These are phyloP conservation scores for Saccharomyces hybrid DNA, from an alignment of 1,139 yeast genomes.

Conservation along the genomic window DNA sequence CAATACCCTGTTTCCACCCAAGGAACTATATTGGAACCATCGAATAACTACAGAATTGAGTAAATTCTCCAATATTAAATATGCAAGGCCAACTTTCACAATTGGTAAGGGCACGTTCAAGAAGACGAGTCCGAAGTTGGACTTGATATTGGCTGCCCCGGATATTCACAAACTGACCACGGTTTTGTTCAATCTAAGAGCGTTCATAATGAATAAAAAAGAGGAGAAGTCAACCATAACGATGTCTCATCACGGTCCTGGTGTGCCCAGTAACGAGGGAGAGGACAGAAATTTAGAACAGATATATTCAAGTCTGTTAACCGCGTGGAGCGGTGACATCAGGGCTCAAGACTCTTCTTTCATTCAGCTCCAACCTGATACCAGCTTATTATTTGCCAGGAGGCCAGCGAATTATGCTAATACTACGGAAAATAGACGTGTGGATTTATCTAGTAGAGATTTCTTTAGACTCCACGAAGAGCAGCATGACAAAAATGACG, in stretches of 20 bases:
- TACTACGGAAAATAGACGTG: neutral
- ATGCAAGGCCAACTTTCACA: slow-evolving; percentile 14
- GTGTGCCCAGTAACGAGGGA: neutral
- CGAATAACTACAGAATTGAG: slow-evolving; percentile 8
- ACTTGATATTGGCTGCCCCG: slow-evolving; percentile 11
- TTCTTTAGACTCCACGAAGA: neutral
- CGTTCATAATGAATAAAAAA: slow-evolving; percentile 1
- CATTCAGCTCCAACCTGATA: neutral
- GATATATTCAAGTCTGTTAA: neutral
- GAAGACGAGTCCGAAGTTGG: slow-evolving; percentile 9
- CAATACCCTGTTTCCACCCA: slow-evolving; percentile 6
- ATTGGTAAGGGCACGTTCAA: slow-evolving; percentile 2
- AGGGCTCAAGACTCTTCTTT: neutral
- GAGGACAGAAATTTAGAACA: neutral
- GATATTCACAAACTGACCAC: slow-evolving; percentile 9
- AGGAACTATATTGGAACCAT: slow-evolving; percentile 9
- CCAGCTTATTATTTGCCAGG: neutral
- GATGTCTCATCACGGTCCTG: too few relatives aligned
- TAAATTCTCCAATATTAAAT: slow-evolving; percentile 13
- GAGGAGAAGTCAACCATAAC: neutral
- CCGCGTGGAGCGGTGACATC: neutral
- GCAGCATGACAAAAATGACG: neutral
- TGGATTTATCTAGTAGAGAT: neutral
- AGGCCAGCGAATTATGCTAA: neutral
- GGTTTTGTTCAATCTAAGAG: slow-evolving; percentile 12